A percentile compares a stretch with the other conserved stretches of the same genome.
phyloP scores from a whole-genome alignment of 805 yeast genomes.

The Cyberlindnera mrakii region DNA sequence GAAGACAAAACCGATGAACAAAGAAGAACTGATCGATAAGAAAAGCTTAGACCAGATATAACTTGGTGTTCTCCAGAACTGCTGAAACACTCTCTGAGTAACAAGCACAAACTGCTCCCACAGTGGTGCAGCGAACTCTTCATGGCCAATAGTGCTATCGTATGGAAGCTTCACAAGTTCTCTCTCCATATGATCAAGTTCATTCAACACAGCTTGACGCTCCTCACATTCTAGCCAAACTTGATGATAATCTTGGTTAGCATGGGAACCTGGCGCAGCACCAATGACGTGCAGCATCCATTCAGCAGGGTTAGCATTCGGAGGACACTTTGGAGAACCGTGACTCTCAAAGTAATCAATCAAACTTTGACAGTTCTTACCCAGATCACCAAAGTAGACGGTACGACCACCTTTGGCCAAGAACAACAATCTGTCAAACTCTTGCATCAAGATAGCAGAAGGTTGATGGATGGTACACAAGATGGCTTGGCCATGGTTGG shows the following conservation, averaged over 20 bases:
- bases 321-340: too few species aligned
- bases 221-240: constrained; percentile 40
- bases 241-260: constrained; percentile 47
- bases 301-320: too few species aligned
- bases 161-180: constrained; percentile 40
- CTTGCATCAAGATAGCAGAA: too few species aligned
- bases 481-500: too few species aligned
- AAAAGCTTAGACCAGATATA: constrained; percentile 55
- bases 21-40: constrained; percentile 47
- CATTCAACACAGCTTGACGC: constrained; percentile 48
- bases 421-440: too few species aligned
- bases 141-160: constrained; percentile 27
- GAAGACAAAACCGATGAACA: constrained; percentile 71
- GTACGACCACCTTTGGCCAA: too few species aligned
- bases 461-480: too few species aligned
- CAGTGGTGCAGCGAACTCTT: constrained; percentile 40
- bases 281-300: constrained; percentile 70
- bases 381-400: constrained; percentile 68
- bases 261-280: constrained; percentile 76
- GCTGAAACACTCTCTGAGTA: constrained; percentile 50
- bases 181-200: constrained; percentile 57
- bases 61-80: constrained; percentile 62
- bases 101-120: constrained; percentile 39
- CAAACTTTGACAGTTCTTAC: constrained; percentile 48
- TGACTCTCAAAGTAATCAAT: constrained; percentile 51